Evolutionary conservation across 1,284 basidiomycete genomes (phyloP), one percentile per base, ranked within the genome.

Genomic region (Trichosporon coremiiforme): DNA sequence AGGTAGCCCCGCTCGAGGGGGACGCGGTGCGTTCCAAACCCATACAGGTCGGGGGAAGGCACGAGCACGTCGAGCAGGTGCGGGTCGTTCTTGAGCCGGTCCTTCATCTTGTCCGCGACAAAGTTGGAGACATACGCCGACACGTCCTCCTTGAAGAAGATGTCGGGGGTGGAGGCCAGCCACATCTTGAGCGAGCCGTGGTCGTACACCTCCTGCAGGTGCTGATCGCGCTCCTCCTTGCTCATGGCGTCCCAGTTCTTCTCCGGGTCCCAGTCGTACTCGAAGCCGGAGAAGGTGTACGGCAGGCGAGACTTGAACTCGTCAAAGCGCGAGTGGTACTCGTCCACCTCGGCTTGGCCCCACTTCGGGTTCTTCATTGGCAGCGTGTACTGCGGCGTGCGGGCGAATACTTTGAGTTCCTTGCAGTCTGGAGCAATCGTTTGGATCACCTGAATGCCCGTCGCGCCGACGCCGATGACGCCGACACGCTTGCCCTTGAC

Each of bases 371-470:
- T 72, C 68, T 70, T 69, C 68, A 72, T 69, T 20, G 68, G 47
- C 45, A 70, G 31, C 5, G 64, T 64, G 65, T 72, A 72, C 31
- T 69, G 68, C 25, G 71, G 71, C 2, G 71, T 72, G 29, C 71
- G 71, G 0, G 68, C 68, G n/a, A 72, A 72, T 12, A 72, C 68
- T 6, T 68, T 72, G 29, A 72, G 45, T 5, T 70, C 31, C 20
- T 41, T 67, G 36, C 57, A 63, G 9, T 69, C 57, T 1, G 66
- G 47, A 1, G 71, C 68, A 31, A 64, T 60, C 12, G 57, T 8
- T 67, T 74, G 72, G 66, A 72, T 66, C 20, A 73, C 68, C 38
- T 66, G 66, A 70, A 66, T 70, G 38, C 70, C 55, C n/a, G 69
- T 63, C 20, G 71, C 71, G 64, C 64, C 68, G 50, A 50, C 22